A percentile compares a stretch with the other conserved stretches of the same genome.
Conservation (phyloP, 805 yeast genomes). For the Hagleromyces aurorensis region DNA sequence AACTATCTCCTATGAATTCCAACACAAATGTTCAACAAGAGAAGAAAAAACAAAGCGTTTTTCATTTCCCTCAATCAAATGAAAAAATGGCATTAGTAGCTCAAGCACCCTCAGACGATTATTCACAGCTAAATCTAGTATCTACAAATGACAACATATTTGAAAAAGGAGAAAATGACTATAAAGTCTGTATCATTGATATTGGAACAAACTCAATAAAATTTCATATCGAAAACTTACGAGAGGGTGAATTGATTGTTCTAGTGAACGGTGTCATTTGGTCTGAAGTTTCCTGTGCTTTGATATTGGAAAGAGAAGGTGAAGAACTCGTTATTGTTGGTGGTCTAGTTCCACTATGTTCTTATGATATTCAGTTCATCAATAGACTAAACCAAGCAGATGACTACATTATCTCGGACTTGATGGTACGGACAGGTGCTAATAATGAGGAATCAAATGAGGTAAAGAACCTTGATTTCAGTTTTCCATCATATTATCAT, state of each 20-base stretch:
- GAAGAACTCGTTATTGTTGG: slow-evolving; percentile 50
- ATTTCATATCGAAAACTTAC: slow-evolving; percentile 41
- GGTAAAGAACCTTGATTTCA: slow-evolving; percentile 24
- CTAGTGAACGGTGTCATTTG: slow-evolving; percentile 61
- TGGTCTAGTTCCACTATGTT: slow-evolving; percentile 57
- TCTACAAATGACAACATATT: slow-evolving; percentile 22
- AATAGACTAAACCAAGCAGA: slow-evolving; percentile 29
- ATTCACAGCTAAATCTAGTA: slow-evolving; percentile 23
- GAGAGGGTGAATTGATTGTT: slow-evolving; percentile 36
- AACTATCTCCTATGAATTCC: slow-evolving; percentile 13
- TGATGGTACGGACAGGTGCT: slow-evolving; percentile 33
- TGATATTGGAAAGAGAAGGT: slow-evolving; percentile 31
- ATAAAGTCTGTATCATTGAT: slow-evolving; percentile 38
- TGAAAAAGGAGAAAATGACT: slow-evolving; percentile 28
- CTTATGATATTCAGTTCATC: slow-evolving; percentile 48
- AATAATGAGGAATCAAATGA: slow-evolving; percentile 10
- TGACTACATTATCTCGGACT: slow-evolving; percentile 33
- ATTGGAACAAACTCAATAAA: slow-evolving; percentile 47
- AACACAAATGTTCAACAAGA: slow-evolving; percentile 4
- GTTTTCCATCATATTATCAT: slow-evolving; percentile 30
- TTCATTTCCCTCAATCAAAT: slow-evolving; percentile 24
- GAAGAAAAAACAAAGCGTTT: slow-evolving; percentile 22
- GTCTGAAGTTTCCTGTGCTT: slow-evolving; percentile 54
- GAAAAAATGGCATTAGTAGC: slow-evolving; percentile 33
- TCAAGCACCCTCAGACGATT: slow-evolving; percentile 27